Percentiles rank a stretch among this genome's conserved stretches.
Conservation (phyloP, 78 protist genomes). For the Corallochytrium limacisporum region DNA sequence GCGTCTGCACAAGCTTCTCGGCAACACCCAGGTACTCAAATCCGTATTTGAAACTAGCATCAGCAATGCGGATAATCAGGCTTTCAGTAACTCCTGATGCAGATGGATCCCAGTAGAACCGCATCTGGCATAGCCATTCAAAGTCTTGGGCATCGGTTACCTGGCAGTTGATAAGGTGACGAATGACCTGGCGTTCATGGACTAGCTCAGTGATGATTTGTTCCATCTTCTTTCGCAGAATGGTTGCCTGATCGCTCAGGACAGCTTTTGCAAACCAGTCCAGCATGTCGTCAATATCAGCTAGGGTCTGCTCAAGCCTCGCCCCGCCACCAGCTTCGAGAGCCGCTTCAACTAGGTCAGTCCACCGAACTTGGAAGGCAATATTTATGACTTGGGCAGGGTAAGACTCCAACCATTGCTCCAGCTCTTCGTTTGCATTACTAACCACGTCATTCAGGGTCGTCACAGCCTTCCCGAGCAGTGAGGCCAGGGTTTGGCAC, state of each 20-base stretch:
- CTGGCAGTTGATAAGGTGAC: conserved; percentile 12
- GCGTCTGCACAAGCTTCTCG: conserved; percentile 90
- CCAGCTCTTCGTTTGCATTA: not conserved
- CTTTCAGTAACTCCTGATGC: conserved; percentile 17
- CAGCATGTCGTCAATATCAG: conserved; percentile 17
- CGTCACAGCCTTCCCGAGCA: conserved; percentile 19
- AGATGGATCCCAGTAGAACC: conserved; percentile 61
- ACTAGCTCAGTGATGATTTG: conserved; percentile 81
- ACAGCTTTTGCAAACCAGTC: conserved; percentile 57
- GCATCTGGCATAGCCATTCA: conserved; percentile 80
- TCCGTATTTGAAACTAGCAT: conserved; percentile 74
- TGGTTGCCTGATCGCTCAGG: conserved; percentile 26
- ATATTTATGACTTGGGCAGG: conserved; percentile 69
- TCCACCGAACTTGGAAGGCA: conserved; percentile 50
- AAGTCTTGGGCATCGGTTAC: conserved; percentile 23
- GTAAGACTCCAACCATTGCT: conserved; percentile 46
- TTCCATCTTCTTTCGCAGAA: conserved; percentile 67
- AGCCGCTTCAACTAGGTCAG: conserved; percentile 21
- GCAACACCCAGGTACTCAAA: conserved; percentile 93
- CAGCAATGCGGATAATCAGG: conserved; percentile 64
- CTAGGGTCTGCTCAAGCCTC: not conserved
- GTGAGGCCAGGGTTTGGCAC: conserved; percentile 48
- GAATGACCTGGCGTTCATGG: conserved; percentile 77
- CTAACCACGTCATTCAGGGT: not conserved
- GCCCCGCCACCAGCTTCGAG: not conserved